Percentiles rank a stretch among this genome's conserved stretches.
Conservation (phyloP, 2,329 filamentous ascomycete species). For the Zasmidium citrigriseum region DNA sequence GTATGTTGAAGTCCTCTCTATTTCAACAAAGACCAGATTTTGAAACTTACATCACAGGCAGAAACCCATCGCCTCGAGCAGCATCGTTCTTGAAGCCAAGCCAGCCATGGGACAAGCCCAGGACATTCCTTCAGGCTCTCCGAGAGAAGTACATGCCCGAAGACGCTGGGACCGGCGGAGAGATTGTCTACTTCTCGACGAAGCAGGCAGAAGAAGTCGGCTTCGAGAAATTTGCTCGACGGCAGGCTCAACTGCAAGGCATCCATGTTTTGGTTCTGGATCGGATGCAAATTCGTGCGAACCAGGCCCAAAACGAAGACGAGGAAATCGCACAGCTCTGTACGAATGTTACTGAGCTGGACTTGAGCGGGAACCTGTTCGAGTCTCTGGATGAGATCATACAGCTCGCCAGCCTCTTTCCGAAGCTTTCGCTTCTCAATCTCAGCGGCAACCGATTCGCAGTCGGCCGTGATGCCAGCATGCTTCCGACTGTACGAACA, state of each 20-base stretch:
- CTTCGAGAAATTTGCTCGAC: constrained; percentile 85
- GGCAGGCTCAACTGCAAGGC: constrained; percentile 76
- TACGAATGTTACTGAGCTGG: constrained; percentile 69
- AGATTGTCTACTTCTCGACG: constrained; percentile 69
- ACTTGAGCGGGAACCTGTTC: constrained; percentile 83
- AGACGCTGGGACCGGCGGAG: constrained; percentile 35
- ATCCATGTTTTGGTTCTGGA: constrained; percentile 82
- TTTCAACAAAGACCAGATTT: constrained; percentile 13
- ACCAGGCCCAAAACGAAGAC: constrained; percentile 15
- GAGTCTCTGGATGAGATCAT: constrained; percentile 66
- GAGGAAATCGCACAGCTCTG: constrained; percentile 57
- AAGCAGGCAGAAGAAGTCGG: constrained; percentile 93
- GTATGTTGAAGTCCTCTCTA: constrained; percentile 51
- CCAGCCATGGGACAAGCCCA: constrained; percentile 66
- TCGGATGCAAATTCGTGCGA: constrained; percentile 61
- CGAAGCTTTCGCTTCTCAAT: constrained; percentile 53
- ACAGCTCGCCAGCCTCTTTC: constrained; percentile 69
- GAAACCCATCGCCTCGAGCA: constrained; percentile 66
- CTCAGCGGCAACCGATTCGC: constrained; percentile 67
- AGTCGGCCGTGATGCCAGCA: not conserved
- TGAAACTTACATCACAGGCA: constrained; percentile 47
- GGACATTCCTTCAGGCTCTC: constrained; percentile 77
- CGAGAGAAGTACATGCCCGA: constrained; percentile 75
- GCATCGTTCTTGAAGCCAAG: constrained; percentile 86
- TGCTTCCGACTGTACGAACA: constrained; percentile 14